Conservation (phyloP, 1,139 yeast genomes). For the Blastobotrys buckinghamii region DNA sequence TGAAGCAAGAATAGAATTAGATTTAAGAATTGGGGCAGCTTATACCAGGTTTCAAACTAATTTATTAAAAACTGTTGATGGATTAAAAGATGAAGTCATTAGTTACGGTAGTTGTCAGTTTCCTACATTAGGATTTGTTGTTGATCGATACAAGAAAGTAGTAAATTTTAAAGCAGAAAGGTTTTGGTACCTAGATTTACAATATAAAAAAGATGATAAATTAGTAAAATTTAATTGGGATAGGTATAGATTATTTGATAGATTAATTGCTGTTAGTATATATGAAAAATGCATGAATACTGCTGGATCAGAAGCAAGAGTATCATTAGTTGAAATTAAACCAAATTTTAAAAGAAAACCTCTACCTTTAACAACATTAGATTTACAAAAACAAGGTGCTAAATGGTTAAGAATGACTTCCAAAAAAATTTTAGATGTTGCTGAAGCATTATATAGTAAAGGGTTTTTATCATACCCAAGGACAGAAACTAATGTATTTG, state of each 20-base stretch:
- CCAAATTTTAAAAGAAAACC: slow-evolving; percentile 80
- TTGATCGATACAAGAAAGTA: slow-evolving; percentile 81
- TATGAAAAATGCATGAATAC: slow-evolving; percentile 58
- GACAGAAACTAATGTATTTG: slow-evolving; percentile 92
- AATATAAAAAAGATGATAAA: slow-evolving; percentile 36
- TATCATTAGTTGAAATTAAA: slow-evolving; percentile 47
- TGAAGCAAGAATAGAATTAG: slow-evolving; percentile 77
- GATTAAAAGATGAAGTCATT: slow-evolving; percentile 29
- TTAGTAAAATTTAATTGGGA: slow-evolving; percentile 56
- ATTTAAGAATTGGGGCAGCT: slow-evolving; percentile 82
- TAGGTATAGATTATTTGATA: slow-evolving; percentile 65
- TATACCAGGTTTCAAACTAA: slow-evolving; percentile 74
- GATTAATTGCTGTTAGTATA: slow-evolving; percentile 53
- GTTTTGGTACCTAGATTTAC: slow-evolving; percentile 69
- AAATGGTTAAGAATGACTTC: slow-evolving; percentile 71
- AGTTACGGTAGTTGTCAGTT: slow-evolving; percentile 96
- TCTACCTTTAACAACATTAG: slow-evolving; percentile 91
- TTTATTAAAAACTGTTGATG: slow-evolving; percentile 35
- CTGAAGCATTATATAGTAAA: slow-evolving; percentile 77
- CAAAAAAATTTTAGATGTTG: slow-evolving; percentile 65
- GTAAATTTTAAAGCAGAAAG: slow-evolving; percentile 65
- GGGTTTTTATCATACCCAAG: slow-evolving; percentile 95
- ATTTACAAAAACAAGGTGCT: slow-evolving; percentile 82
- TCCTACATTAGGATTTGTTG: slow-evolving; percentile 94
- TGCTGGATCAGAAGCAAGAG: slow-evolving; percentile 41